Evolutionary conservation across 257 asterid genomes (phyloP).

Genomic region (Fraxinus excelsior): DNA sequence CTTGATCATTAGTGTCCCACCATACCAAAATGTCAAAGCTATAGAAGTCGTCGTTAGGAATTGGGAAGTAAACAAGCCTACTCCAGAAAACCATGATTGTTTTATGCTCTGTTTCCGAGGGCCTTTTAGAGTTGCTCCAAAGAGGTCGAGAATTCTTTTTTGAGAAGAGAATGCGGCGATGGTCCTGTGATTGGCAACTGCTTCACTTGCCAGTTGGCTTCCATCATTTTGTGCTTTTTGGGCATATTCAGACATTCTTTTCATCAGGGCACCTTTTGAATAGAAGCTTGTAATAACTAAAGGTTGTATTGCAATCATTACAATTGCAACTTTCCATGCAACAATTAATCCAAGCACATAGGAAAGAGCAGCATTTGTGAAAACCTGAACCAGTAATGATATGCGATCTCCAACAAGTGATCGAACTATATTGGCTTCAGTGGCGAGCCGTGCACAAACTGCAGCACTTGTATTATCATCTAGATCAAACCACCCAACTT

Average conservation of each 20-base stretch:
- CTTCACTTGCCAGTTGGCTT: slow-evolving; percentile 77
- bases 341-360: slow-evolving; percentile 49
- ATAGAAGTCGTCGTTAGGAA: slow-evolving; percentile 54
- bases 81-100: slow-evolving; percentile 72
- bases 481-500: slow-evolving; percentile 71
- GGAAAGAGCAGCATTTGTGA: slow-evolving; percentile 52
- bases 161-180: slow-evolving; percentile 78
- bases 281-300: slow-evolving; percentile 58
- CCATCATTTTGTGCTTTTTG: slow-evolving; percentile 68
- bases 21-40: slow-evolving; percentile 80
- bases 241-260: slow-evolving; percentile 53
- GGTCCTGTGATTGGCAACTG: slow-evolving; percentile 69
- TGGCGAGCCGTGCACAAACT: slow-evolving; percentile 55
- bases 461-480: slow-evolving; percentile 69
- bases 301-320: slow-evolving; percentile 69
- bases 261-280: slow-evolving; percentile 56
- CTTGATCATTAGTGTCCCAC: slow-evolving; percentile 67
- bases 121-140: slow-evolving; percentile 39
- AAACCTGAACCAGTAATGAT: slow-evolving; percentile 61
- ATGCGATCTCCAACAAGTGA: slow-evolving; percentile 71
- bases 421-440: slow-evolving; percentile 60
- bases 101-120: slow-evolving; percentile 53
- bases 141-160: slow-evolving; percentile 48
- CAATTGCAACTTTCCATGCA: slow-evolving; percentile 74
- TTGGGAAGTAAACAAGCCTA: slow-evolving; percentile 56